These are phyloP conservation scores for Ogataea paraovalis DNA, from an alignment of 805 yeast species.

Conservation along the genomic window DNA sequence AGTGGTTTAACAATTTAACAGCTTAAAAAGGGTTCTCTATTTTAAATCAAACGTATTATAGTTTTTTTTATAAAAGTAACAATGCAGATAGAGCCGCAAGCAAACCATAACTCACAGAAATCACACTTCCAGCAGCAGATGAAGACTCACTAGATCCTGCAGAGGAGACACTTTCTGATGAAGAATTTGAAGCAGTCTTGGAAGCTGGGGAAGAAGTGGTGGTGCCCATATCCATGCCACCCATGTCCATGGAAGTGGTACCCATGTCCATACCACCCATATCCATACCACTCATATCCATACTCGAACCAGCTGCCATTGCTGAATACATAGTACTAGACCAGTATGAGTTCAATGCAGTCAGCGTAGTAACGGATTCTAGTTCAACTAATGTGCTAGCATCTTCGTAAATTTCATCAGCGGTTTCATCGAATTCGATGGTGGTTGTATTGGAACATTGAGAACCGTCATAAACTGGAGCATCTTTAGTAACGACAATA, in stretches of 20 bases:
- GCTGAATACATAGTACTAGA: constrained; percentile 6
- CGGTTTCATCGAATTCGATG: constrained; percentile 6
- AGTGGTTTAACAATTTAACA: too few species aligned
- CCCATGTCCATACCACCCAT: constrained; percentile 3
- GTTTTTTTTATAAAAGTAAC: not conserved
- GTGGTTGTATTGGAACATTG: constrained; percentile 27
- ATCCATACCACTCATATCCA: constrained; percentile 12
- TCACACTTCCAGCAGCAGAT: not conserved
- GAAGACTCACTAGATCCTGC: constrained; percentile 1
- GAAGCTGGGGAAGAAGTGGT: too few species aligned
- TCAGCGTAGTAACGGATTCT: constrained; percentile 3
- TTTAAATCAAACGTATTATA: too few species aligned
- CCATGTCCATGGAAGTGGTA: constrained; percentile 12
- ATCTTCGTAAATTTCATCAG: constrained; percentile 2
- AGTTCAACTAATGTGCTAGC: constrained; percentile 3
- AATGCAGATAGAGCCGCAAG: not conserved
- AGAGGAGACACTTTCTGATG: not conserved
- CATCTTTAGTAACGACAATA: constrained; percentile 23
- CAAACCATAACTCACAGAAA: not conserved
- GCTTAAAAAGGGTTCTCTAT: too few species aligned
- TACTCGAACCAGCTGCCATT: constrained; percentile 13
- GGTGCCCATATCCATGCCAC: not conserved
- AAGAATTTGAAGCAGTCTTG: too few species aligned
- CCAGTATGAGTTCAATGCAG: constrained; percentile 9
- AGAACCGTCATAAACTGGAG: constrained; percentile 22